Percentiles rank a stretch among this genome's conserved stretches.
Evolutionary conservation across 2,329 filamentous ascomycete species (phyloP).

Genomic region (Penicillium freii): DNA sequence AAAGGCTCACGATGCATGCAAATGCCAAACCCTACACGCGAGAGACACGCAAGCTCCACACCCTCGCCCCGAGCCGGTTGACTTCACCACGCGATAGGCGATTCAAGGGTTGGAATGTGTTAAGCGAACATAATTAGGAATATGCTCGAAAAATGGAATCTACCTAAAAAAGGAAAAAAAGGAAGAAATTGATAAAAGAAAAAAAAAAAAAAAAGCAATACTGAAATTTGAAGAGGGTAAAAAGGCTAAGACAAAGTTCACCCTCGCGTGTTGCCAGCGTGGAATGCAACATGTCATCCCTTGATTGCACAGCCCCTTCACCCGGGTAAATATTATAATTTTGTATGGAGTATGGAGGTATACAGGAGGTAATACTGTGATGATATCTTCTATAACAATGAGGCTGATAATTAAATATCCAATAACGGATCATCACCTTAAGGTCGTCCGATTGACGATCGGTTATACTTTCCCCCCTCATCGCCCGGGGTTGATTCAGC

Average conservation of each 20-base stretch:
- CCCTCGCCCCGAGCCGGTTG: constrained; percentile 9
- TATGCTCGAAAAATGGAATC: neutral
- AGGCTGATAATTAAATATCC: neutral
- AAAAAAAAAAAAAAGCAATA: neutral
- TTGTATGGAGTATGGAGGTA: neutral
- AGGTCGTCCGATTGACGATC: neutral
- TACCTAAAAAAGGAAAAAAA: neutral
- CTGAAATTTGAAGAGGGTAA: neutral
- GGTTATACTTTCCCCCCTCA: neutral
- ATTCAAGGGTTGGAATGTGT: constrained; percentile 17
- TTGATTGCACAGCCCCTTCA: constrained; percentile 25
- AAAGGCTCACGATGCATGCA: constrained; percentile 5
- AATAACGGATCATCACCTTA: neutral
- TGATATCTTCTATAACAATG: neutral
- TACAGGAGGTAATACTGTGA: neutral
- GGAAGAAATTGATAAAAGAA: neutral
- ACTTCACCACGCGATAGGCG: constrained; percentile 9
- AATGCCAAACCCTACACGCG: constrained; percentile 13
- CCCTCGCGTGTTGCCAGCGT: constrained; percentile 14
- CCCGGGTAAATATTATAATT: neutral
- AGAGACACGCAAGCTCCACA: constrained; percentile 9
- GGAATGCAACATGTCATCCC: constrained; percentile 29
- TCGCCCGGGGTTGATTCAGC: neutral
- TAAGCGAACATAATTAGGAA: constrained; percentile 1
- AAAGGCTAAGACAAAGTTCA: constrained; percentile 4